These are phyloP conservation scores for Venturia carpophila DNA, from an alignment of 2,329 filamentous ascomycete genomes.

Conservation along the genomic window DNA sequence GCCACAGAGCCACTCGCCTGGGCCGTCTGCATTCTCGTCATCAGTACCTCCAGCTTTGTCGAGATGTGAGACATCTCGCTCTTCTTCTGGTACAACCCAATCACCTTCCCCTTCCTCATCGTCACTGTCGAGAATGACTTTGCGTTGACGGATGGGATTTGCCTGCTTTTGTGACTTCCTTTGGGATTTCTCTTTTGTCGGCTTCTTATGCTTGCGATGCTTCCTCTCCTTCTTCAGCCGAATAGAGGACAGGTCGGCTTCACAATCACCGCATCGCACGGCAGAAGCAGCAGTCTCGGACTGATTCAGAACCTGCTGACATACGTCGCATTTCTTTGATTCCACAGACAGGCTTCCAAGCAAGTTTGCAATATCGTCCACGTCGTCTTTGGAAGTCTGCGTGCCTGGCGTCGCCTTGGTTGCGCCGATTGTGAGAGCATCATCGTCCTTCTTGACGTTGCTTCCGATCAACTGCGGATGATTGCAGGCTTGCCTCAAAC, in stretches of 20 bases:
- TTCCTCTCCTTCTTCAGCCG: slow-evolving; percentile 26
- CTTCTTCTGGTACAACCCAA: slow-evolving; percentile 67
- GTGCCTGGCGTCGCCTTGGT: slow-evolving; percentile 33
- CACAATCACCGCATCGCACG: slow-evolving; percentile 65
- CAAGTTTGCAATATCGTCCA: slow-evolving; percentile 78
- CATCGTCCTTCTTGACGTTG: slow-evolving; percentile 79
- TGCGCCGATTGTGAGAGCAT: slow-evolving; percentile 62
- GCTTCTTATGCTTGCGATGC: slow-evolving; percentile 23
- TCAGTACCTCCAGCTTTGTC: slow-evolving; percentile 77
- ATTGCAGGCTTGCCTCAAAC: slow-evolving; percentile 88
- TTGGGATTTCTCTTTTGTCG: slow-evolving; percentile 20
- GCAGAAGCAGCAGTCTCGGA: slow-evolving; percentile 47
- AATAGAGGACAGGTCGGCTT: slow-evolving; percentile 59
- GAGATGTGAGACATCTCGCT: slow-evolving; percentile 51
- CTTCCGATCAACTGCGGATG: slow-evolving; percentile 82
- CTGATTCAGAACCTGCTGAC: slow-evolving; percentile 58
- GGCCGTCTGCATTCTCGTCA: slow-evolving; percentile 81
- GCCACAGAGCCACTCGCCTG: slow-evolving; percentile 69
- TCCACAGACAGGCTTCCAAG: slow-evolving; percentile 77
- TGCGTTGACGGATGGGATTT: slow-evolving; percentile 22
- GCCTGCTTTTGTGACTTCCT: slow-evolving; percentile 20
- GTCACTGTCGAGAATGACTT: slow-evolving; percentile 55
- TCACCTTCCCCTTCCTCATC: slow-evolving; percentile 61
- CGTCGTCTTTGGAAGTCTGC: slow-evolving; percentile 38
- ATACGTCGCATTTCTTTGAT: slow-evolving; percentile 74